Base-by-base conservation (phyloP, 306 rosid species). In the Bauhinia variegata region DNA sequence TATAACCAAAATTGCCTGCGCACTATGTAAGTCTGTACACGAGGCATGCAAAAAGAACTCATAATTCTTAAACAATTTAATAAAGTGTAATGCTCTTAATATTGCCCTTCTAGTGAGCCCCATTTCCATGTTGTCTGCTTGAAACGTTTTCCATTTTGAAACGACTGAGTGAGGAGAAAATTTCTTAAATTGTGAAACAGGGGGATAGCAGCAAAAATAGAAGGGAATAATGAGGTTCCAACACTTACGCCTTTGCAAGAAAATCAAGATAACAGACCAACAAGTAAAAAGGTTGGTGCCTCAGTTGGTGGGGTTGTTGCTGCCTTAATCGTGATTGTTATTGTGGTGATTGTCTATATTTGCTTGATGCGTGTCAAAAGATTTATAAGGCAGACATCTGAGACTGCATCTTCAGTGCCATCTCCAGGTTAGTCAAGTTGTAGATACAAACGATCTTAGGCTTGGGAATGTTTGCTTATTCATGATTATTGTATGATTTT, bases 361-460 rank as follows among this genome's bases (percentile, higher is more conserved):
- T 76, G 75, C 70, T 60, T 85, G 78, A 75, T 76, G 79, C 76
- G 84, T 6, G 51, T 78, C 61, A 79, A 67, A 77, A 77, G 77
- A 72, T 62, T 73, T 80, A 79, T 52, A 12, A 77, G 76, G 65
- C 82, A 64, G 75, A 43, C 89, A 58, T 88, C 95, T 60, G 91
- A 88, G 30, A 39, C 67, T 68, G 85, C 70, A 51, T 88, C 95
- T 63, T 83, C 91, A 11, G 34, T 48, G 30, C 83, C 89, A 18
- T 85, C 95, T 37, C 86, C 79, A 5, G 76, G 95, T 85, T 63
- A 75, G 79, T 65, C 31, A 11, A 62, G 53, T 18, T 37, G 16
- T 56, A n/a, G 54, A 31, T 36, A 56, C 23, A 11, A 32, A 46
- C 31, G 34, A 48, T 17, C 4, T 14, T 28, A 5, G 31, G 3